These are phyloP conservation scores for Mycena venus DNA, from an alignment of 768 basidiomycete species.

Conservation along the genomic window DNA sequence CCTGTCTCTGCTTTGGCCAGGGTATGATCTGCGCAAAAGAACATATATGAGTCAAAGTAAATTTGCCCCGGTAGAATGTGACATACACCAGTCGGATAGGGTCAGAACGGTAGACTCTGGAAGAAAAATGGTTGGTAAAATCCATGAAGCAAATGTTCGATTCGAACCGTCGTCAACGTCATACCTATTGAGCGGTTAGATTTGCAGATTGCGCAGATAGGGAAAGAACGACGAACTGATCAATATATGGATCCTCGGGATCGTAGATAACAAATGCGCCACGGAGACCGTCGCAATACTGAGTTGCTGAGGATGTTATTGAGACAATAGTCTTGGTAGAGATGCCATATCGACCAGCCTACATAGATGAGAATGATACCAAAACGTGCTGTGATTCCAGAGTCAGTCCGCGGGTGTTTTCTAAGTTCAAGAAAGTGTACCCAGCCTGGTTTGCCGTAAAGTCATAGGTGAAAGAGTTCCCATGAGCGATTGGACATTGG, in stretches of 20 bases:
- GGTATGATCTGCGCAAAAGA: slow-evolving; percentile 23
- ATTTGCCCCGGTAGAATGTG: neutral
- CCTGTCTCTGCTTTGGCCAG: slow-evolving; percentile 14
- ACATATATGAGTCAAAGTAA: neutral
- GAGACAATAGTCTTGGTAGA: neutral
- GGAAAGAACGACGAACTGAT: neutral
- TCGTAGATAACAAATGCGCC: slow-evolving; percentile 62
- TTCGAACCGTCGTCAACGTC: slow-evolving; percentile 4
- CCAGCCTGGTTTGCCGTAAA: slow-evolving; percentile 44
- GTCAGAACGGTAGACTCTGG: slow-evolving; percentile 59
- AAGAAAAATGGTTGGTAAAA: neutral
- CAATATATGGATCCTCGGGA: slow-evolving; percentile 37
- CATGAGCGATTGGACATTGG: slow-evolving; percentile 59
- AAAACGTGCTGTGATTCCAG: slow-evolving; percentile 60
- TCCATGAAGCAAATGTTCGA: neutral
- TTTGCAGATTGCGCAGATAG: too few relatives aligned
- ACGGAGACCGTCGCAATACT: slow-evolving; percentile 55
- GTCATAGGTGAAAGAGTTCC: slow-evolving; percentile 54
- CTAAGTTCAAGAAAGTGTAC: neutral
- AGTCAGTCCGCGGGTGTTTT: neutral
- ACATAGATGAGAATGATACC: slow-evolving; percentile 49
- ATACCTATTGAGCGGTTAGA: neutral
- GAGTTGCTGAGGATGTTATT: slow-evolving; percentile 33
- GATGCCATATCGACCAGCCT: neutral
- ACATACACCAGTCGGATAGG: slow-evolving; percentile 57